Base-by-base conservation (phyloP, 306 rosid species). In the Argentina anserina region DNA sequence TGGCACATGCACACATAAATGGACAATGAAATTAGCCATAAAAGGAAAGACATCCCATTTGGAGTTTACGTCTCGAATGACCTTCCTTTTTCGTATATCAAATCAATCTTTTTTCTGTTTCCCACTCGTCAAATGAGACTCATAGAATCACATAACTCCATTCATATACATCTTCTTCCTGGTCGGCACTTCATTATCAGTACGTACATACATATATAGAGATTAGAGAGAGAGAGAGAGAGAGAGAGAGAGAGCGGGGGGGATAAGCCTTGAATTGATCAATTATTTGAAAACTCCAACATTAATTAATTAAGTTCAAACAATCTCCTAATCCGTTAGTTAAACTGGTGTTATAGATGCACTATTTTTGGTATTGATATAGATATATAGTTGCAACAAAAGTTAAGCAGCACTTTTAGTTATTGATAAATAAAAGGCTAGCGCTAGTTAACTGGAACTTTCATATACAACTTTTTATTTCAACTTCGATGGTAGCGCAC, bases 11-110 rank as follows among this genome's bases (percentile, higher is more conserved):
- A 61, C 25, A 33, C 67, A 61, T 61, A 61, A 34, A 14, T 34
- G 67, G 43, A 61, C 41, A 61, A 18, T 12, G 67, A 61, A 61
- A 61, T 37, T 9, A 61, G 42, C 43, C 42, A 33, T 20, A 61
- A 61, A 33, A 41, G 67, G 67, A 33, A 61, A 18, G 9, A 61
- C 67, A 61, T 61, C 67, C 42, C 67, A 20, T 34, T 18, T 61
- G 67, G 13, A 34, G 2, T 1, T 61, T 17, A 33, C 67, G 28
- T 33, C 41, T 61, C 21, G 26, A 61, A 34, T 33, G 26, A 33
- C 67, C 67, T 31, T 31, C 66, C 66, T 61, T 34, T 41, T 61
- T 33, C 0, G n/a, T 9, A 6, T 50, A 50, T 50, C 12, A 0
- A 6, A 47, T 47, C 25, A 20, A 50, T 52, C 28, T 34, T n/a